These are phyloP conservation scores for Coniella lustricola DNA, from an alignment of 2,329 filamentous ascomycete genomes.

Conservation along the genomic window DNA sequence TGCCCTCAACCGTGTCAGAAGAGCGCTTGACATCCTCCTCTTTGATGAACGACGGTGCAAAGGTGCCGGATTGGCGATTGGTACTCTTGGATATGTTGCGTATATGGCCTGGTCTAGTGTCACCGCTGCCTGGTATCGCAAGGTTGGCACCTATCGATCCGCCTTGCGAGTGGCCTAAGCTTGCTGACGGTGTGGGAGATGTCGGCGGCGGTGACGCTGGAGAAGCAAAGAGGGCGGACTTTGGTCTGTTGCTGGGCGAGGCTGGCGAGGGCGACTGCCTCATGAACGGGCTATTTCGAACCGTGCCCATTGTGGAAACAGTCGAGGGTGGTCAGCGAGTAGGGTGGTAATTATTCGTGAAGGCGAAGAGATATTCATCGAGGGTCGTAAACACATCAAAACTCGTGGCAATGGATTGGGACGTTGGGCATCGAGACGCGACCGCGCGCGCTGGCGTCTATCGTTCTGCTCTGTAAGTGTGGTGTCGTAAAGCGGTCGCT, in stretches of 20 bases:
- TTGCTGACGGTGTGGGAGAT: neutral
- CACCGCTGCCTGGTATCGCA: constrained; percentile 5
- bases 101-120: constrained; percentile 29
- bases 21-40: constrained; percentile 63
- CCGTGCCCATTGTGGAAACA: constrained; percentile 32
- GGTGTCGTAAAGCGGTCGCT: too few species aligned
- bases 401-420: neutral
- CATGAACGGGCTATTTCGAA: constrained; percentile 74
- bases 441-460: neutral
- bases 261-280: constrained; percentile 62
- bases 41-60: constrained; percentile 94
- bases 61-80: constrained; percentile 66
- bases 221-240: constrained; percentile 60
- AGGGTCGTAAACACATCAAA: constrained; percentile 15
- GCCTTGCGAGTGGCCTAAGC: constrained; percentile 5
- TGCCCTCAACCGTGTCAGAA: constrained; percentile 56
- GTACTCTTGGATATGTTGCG: constrained; percentile 58
- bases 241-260: constrained; percentile 54
- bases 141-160: constrained; percentile 9
- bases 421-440: constrained; percentile 2
- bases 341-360: neutral
- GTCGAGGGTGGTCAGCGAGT: neutral
- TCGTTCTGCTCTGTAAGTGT: too few species aligned
- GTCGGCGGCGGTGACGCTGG: constrained; percentile 31
- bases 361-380: constrained; percentile 7